These are phyloP conservation scores for Limnanthes douglasii DNA, from an alignment of 345 rosid species.

Conservation along the genomic window DNA sequence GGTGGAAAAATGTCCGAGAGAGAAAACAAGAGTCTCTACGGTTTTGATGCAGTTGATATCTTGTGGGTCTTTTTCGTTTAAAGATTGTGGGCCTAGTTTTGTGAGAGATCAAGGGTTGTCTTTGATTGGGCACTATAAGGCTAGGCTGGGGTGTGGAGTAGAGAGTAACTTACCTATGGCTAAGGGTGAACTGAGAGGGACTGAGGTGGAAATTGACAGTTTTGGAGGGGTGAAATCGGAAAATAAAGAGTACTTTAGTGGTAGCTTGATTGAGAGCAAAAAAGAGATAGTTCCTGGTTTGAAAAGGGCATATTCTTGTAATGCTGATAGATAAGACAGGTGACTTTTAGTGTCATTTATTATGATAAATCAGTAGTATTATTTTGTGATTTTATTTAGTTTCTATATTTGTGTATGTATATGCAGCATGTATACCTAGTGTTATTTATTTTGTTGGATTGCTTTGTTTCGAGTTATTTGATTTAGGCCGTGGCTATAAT, in stretches of 20 bases:
- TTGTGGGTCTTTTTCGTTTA: conserved; percentile 77
- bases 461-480: neutral
- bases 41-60: conserved; percentile 92
- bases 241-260: conserved; percentile 85
- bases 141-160: conserved; percentile 36
- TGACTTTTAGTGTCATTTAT: too few relatives aligned
- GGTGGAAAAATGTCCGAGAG: conserved; percentile 32
- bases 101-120: conserved; percentile 54
- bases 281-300: conserved; percentile 32
- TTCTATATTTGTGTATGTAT: neutral
- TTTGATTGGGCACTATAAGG: conserved; percentile 28
- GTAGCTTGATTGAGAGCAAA: conserved; percentile 81
- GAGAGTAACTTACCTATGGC: conserved; percentile 10
- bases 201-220: conserved; percentile 14
- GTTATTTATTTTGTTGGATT: too few relatives aligned
- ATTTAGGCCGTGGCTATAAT: too few relatives aligned
- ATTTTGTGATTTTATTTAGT: too few relatives aligned
- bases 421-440: too few relatives aligned
- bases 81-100: conserved; percentile 48
- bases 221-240: conserved; percentile 48
- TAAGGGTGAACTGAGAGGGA: conserved; percentile 11
- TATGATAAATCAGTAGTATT: too few relatives aligned
- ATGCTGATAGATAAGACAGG: conserved; percentile 59
- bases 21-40: conserved; percentile 56
- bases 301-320: conserved; percentile 75